Evolutionary conservation across 2,329 filamentous ascomycete genomes (phyloP), one percentile per base, ranked within the genome.

Genomic region (Coniochaeta sp.): DNA sequence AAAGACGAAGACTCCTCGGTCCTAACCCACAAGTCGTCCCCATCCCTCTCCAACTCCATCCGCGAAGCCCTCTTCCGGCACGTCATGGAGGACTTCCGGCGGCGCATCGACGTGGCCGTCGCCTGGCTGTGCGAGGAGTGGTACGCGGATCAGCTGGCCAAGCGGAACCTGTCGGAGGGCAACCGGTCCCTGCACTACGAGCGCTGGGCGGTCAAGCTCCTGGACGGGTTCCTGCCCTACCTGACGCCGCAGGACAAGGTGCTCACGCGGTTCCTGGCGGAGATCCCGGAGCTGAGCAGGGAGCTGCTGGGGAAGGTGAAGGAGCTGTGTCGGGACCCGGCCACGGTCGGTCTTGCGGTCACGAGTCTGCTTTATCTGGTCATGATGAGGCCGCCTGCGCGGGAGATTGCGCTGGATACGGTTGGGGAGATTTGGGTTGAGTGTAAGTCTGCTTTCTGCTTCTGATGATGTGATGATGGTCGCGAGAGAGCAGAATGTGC

Each of bases 111-210:
- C 66, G 84, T 95, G 24, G 93, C 92, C 1, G 91, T 98, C 58
- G 88, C 89, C 8, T 99, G 95, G 95, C 81, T 99, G 17, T 96
- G 89, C 67, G 95, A 99, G 73, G 95, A 99, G 75, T 99, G 95
- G 93, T 98, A 96, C 74, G 96, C 93, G 68, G 93, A 98, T 72
- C 86, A 74, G 72, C 75, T 77, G 64, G 76, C 72, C 62, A 76
- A 69, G 56, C 71, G 64, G 61, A 78, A 73, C 59, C 69, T 70
- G n/a, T 73, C 72, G 36, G 73, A 70, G 56, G 71, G 72, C 12
- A 77, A 81, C 44, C 80, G 81, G 8, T 79, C 83, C 3, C 70
- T 82, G 36, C 84, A 95, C 72, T 97, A 96, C 73, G 86, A 91
- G 62, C 85, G 85, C 69, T 96, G 90, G 83, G 86, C 87, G 2